Evolutionary conservation across 208 protist genomes (phyloP), one percentile per base, ranked within the genome.

Genomic region (Leptomonas pyrrhocoris): DNA sequence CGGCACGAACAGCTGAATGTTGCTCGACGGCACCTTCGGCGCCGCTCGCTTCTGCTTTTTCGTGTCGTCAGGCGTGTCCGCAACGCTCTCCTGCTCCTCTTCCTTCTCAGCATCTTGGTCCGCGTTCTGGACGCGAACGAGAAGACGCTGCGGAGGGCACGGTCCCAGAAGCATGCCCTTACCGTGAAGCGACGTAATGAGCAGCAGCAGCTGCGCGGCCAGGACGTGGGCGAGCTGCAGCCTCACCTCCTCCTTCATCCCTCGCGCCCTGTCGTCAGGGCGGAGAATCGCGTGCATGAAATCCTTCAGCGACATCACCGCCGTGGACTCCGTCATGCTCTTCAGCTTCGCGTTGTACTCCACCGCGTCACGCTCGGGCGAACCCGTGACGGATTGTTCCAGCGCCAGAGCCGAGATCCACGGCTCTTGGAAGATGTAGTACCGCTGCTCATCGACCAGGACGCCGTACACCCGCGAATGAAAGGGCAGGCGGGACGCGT

Each of bases 341-440:
- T 77, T 86, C 12, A 92, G 80, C 67, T 48, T 64, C 19, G 76
- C 73, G 71, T 90, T 88, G 74, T 54, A 84, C 73, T 80, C 72
- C 8, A 86, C 31, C 1, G 80, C 76, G 31, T 80, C 75, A 30
- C 80, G 80, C 49, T 81, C 68, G 34, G 64, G 59, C 0, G 66
- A 66, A 18, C 74, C 73, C 21, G 21, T 57, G 53, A 71, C 65
- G 28, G 69, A 73, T 70, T 92, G 60, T 58, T 87, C 81, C 54
- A 92, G 63, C n/a, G 86, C 69, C 27, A 92, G 59, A 7, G 86
- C 86, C 2, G 90, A 93, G 45, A 90, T 79, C 84, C 86, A 87
- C 60, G 91, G 91, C 68, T 86, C 79, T 62, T 90, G 81, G 63
- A 94, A 79, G 58, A 96, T 80, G 73, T 94, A 96, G 77, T 89